These are phyloP conservation scores for Mrakia gelida DNA, from an alignment of 768 basidiomycete species.

Conservation along the genomic window DNA sequence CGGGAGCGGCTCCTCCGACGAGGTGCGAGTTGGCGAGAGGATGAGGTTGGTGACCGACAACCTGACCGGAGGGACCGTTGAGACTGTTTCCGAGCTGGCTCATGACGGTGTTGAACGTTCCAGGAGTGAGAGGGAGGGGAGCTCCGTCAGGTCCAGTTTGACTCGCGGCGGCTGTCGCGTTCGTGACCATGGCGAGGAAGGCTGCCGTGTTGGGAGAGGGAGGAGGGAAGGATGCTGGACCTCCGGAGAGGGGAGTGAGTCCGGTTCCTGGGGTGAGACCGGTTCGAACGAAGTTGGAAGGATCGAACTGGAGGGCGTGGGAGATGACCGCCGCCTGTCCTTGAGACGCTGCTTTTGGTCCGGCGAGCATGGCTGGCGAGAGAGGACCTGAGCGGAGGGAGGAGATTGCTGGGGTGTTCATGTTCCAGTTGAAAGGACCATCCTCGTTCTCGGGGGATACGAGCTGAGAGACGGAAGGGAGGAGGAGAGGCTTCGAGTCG, in stretches of 20 bases:
- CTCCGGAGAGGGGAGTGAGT: constrained; percentile 45
- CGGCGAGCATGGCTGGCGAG: constrained; percentile 92
- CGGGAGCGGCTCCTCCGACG: background rate
- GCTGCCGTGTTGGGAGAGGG: constrained; percentile 85
- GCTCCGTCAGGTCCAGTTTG: constrained; percentile 17
- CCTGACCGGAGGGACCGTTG: constrained; percentile 24
- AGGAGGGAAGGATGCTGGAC: constrained; percentile 71
- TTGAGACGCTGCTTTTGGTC: constrained; percentile 53
- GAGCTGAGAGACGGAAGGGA: constrained; percentile 76
- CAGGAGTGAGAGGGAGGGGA: constrained; percentile 28
- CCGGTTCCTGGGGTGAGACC: constrained; percentile 69
- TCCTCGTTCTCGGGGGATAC: constrained; percentile 50
- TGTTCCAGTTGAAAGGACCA: constrained; percentile 46
- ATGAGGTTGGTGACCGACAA: constrained; percentile 18
- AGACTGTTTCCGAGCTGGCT: constrained; percentile 46
- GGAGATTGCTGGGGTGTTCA: constrained; percentile 41
- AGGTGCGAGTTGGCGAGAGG: constrained; percentile 22
- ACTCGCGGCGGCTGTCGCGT: constrained; percentile 42
- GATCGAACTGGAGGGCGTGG: constrained; percentile 62
- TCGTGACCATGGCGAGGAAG: constrained; percentile 86
- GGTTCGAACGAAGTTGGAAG: constrained; percentile 55
- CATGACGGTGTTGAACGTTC: constrained; percentile 66
- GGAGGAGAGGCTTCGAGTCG: constrained; percentile 50
- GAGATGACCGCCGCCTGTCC: constrained; percentile 19
- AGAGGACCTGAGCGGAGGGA: constrained; percentile 85